phyloP scores from a whole-genome alignment of 2,329 filamentous ascomycete genomes.

The Apiospora pterosperma region DNA sequence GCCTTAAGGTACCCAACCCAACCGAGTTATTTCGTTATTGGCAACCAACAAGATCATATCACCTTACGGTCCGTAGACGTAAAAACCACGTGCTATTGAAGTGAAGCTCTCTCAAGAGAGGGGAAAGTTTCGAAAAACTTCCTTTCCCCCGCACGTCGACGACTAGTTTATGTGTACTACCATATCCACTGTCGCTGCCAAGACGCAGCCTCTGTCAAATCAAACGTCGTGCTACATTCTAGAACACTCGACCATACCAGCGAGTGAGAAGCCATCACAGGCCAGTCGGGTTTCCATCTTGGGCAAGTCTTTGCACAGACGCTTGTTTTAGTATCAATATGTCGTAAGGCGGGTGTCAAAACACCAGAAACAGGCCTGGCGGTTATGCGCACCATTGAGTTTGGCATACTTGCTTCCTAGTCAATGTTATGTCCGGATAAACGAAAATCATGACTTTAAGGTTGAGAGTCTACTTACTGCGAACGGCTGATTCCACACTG shows the following conservation, averaged over 20 bases:
- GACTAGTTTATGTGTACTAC: not conserved
- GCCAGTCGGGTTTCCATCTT: not conserved
- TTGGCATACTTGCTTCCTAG: not conserved
- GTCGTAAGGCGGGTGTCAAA: conserved; percentile 2
- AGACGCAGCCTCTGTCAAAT: not conserved
- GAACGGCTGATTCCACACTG: not conserved
- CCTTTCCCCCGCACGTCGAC: not conserved
- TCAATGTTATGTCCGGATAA: not conserved
- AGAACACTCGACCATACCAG: not conserved
- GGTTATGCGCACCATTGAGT: not conserved
- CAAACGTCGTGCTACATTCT: not conserved
- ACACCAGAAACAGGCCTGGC: not conserved
- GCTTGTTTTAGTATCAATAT: not conserved
- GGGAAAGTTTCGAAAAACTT: not conserved
- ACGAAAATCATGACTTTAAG: not conserved
- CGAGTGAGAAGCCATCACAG: not conserved
- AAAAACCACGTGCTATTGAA: not conserved
- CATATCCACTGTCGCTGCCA: not conserved
- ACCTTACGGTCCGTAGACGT: not conserved
- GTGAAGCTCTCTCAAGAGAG: not conserved
- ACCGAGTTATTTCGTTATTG: not conserved
- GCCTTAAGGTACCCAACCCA: not conserved
- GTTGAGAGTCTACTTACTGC: not conserved
- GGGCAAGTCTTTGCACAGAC: not conserved
- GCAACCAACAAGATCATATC: not conserved